These are phyloP conservation scores for Fusarium neocosmosporiellum DNA, from an alignment of 2,329 filamentous ascomycete species.

Conservation along the genomic window DNA sequence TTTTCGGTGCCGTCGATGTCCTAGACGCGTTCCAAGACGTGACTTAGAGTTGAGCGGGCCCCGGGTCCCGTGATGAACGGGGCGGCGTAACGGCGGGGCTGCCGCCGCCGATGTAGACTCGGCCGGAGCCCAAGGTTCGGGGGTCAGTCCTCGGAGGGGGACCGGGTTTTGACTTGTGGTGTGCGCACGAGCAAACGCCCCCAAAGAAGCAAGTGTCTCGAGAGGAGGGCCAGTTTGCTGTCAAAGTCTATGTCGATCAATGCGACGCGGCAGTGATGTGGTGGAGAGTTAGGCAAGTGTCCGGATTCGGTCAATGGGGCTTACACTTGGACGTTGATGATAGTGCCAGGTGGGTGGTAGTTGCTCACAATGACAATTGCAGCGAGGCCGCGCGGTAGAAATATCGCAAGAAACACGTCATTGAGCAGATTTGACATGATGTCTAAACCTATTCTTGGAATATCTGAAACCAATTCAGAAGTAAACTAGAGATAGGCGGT, in stretches of 20 bases:
- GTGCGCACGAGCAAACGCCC: not conserved
- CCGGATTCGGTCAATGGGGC: not conserved
- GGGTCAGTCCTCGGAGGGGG: not conserved
- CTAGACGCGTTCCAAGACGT: not conserved
- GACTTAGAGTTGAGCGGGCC: slow-evolving; percentile 9
- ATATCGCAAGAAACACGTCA: not conserved
- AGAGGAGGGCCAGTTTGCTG: not conserved
- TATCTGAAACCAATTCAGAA: not conserved
- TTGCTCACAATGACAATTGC: not conserved
- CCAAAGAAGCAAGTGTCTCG: not conserved
- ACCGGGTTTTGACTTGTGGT: not conserved
- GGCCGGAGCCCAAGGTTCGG: slow-evolving; percentile 7
- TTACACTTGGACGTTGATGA: not conserved
- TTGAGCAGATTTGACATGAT: not conserved
- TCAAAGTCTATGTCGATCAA: not conserved
- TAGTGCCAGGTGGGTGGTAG: not conserved
- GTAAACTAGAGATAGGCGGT: not conserved
- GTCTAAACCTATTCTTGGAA: not conserved
- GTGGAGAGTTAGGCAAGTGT: not conserved
- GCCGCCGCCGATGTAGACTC: slow-evolving; percentile 2
- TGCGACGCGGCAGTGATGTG: not conserved
- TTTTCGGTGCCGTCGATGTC: not conserved
- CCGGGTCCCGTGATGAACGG: slow-evolving; percentile 4
- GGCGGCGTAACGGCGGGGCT: slow-evolving; percentile 28
- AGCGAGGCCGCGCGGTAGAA: not conserved